Conservation (phyloP, 1,284 basidiomycete genomes). For the Ganoderma leucocontextum region DNA sequence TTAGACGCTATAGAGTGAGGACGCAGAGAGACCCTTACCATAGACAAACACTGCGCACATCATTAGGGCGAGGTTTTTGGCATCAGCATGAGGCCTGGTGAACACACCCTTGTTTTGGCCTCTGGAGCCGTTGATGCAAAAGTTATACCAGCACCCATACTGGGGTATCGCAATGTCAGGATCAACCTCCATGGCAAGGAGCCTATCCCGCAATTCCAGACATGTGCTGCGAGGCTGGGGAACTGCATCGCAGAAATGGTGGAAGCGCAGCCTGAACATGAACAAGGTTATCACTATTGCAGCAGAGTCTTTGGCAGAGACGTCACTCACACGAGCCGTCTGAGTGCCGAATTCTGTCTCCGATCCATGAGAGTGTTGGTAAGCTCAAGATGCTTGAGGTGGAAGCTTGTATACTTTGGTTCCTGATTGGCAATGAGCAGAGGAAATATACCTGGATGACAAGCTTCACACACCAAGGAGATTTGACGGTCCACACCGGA, state of each 20-base stretch:
- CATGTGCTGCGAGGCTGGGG: not conserved
- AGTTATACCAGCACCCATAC: not conserved
- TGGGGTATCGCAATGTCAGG: not conserved
- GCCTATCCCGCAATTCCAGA: not conserved
- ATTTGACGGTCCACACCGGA: not conserved
- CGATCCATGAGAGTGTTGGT: too few species aligned
- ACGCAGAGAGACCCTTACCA: not conserved
- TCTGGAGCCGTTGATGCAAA: not conserved
- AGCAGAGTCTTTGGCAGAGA: too few species aligned
- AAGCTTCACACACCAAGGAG: not conserved
- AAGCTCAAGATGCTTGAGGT: too few species aligned
- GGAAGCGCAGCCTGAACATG: too few species aligned
- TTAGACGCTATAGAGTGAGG: not conserved
- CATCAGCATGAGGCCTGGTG: not conserved
- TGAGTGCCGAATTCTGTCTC: too few species aligned
- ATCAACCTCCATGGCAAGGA: not conserved
- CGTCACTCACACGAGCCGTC: too few species aligned
- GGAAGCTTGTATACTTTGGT: not conserved
- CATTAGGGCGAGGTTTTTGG: not conserved
- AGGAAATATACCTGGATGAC: too few species aligned
- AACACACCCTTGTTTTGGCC: not conserved
- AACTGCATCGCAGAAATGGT: not conserved
- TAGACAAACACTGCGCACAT: not conserved
- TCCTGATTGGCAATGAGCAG: not conserved
- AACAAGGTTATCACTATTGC: too few species aligned